Base-by-base conservation (phyloP, 225 moss, liverwort and hornwort species). In the Straminergon stramineum region DNA sequence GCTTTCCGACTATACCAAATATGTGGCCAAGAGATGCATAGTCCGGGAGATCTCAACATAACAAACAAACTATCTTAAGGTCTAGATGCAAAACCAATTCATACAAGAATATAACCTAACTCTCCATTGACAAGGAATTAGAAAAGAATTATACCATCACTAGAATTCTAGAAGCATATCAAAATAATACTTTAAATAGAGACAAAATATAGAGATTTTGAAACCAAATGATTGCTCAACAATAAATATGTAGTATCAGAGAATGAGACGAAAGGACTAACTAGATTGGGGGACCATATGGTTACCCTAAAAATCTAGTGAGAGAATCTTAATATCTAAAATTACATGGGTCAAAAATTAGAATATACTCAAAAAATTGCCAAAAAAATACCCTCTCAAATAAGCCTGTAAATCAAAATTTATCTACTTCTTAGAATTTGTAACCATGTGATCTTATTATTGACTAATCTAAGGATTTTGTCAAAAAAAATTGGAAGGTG, bases 361-460 rank as follows among this genome's bases (percentile, higher is more conserved):
- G 22, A 69, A 31, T 22, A 22, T 69, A n/a, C 7, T 71, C 8
- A 4, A 0, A 1, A 41, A 16, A 27, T 27, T 16, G 9, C 0
- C 1, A 8, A 17, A 27, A 43, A 45, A 27, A n/a, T n/a, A n/a
- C n/a, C n/a, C 15, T 1, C 1, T 30, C 4, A 30, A 48, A 2
- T 30, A 30, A 30, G 0, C 6, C 4, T 39, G 8, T 39, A 24
- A 24, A 24, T 24, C 2, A n/a, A 69, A 3, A 69, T n/a, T n/a
- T 13, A 21, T 69, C 13, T 18, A 22, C 2, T 13, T 17, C 20
- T 69, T 45, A 30, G 2, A 45, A 74, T 74, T 30, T 45, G 2
- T 17, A 74, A 28, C 0, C 0, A 0, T 30, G 10, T 1, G 0
- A 30, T 45, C 10, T 45, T 17, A 48, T 18, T 75, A 17, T 48